Evolutionary conservation across 148 eudicot genomes (phyloP).

Genomic region (Fallopia convolvulus): DNA sequence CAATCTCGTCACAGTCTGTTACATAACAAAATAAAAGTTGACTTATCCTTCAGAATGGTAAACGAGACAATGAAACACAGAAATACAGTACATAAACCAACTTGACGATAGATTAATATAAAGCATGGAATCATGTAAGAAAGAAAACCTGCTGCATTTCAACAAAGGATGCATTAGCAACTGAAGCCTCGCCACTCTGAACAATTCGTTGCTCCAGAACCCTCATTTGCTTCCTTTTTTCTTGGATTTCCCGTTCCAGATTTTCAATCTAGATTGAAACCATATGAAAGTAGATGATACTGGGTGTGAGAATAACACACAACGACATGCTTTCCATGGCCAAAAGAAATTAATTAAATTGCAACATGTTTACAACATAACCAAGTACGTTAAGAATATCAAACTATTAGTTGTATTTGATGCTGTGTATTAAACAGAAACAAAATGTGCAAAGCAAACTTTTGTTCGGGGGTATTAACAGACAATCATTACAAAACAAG

Average conservation of each 20-base stretch:
- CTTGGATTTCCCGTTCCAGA: constrained; percentile 83
- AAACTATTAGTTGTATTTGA: neutral
- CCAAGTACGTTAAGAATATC: neutral
- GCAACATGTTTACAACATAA: neutral
- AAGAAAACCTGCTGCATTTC: constrained; percentile 85
- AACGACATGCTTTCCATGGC: neutral
- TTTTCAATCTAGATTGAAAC: constrained; percentile 48
- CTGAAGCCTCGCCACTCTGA: constrained; percentile 77
- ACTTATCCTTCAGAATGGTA: neutral
- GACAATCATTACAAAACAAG: neutral
- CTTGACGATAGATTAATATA: neutral
- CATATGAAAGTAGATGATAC: neutral
- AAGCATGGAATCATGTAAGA: constrained; percentile 7
- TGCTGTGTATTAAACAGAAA: neutral
- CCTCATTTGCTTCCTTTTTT: constrained; percentile 82
- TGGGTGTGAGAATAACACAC: neutral
- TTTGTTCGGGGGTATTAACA: neutral
- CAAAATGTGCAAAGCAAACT: neutral
- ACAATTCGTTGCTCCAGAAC: constrained; percentile 73
- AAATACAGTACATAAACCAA: neutral
- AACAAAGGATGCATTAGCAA: constrained; percentile 69
- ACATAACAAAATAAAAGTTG: neutral
- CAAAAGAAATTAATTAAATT: neutral
- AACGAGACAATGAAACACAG: neutral
- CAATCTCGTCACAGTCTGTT: constrained; percentile 65